Percentiles rank a stretch among this genome's conserved stretches.
Conservation (phyloP, 148 eudicot species). For the Chenopodium album region DNA sequence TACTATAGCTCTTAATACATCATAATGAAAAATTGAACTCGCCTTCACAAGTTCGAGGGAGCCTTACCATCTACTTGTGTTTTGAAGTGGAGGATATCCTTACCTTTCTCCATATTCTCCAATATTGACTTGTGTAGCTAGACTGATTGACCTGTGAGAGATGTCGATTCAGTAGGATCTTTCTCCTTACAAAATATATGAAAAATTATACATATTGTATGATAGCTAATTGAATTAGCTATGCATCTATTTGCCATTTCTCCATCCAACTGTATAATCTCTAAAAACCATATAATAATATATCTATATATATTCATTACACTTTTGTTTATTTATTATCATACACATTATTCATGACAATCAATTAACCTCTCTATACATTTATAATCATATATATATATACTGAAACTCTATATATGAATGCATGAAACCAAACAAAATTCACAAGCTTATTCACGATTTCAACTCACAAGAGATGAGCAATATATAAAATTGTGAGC, state of each 20-base stretch:
- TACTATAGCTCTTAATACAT: too few relatives aligned
- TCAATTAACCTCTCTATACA: constrained; percentile 21
- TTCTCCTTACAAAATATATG: too few relatives aligned
- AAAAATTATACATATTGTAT: too few relatives aligned
- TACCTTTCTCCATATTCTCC: too few relatives aligned
- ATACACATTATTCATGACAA: constrained; percentile 14
- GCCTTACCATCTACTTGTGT: too few relatives aligned
- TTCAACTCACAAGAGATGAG: constrained; percentile 13
- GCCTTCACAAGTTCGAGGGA: too few relatives aligned
- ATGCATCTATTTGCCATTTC: background rate
- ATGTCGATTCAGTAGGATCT: too few relatives aligned
- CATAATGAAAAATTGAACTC: too few relatives aligned
- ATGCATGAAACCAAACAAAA: constrained; percentile 19
- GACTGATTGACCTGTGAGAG: too few relatives aligned
- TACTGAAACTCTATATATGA: background rate
- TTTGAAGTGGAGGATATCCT: too few relatives aligned
- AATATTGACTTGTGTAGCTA: too few relatives aligned
- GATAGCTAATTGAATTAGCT: too few relatives aligned
- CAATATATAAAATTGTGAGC: background rate
- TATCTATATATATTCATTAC: background rate
- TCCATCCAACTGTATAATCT: background rate
- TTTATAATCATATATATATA: constrained; percentile 12
- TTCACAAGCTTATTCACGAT: constrained; percentile 26
- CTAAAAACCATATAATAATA: background rate
- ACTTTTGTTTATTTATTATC: background rate